Conservation (phyloP, 2,329 filamentous ascomycete genomes). For the Zymoseptoria crescenta region DNA sequence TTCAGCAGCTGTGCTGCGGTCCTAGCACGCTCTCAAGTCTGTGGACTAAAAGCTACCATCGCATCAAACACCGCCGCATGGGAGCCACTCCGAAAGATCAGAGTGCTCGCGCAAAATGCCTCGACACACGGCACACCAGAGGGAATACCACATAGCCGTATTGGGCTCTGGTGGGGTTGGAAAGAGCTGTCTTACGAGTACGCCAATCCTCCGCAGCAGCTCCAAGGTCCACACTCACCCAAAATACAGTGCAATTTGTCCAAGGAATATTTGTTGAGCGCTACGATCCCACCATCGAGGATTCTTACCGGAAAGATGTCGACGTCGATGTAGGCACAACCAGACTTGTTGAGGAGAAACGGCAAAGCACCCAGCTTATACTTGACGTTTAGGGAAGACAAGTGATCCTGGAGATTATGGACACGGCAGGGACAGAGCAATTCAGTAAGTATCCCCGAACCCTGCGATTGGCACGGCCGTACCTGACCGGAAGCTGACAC, state of each 20-base stretch:
- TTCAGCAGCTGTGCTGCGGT: neutral
- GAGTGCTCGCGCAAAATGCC: slow-evolving; percentile 17
- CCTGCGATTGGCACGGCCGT: neutral
- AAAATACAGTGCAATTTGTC: slow-evolving; percentile 69
- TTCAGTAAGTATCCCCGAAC: slow-evolving; percentile 58
- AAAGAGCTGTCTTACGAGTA: slow-evolving; percentile 87
- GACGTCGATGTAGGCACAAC: slow-evolving; percentile 68
- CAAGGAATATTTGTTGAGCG: slow-evolving; percentile 89
- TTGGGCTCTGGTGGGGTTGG: slow-evolving; percentile 80
- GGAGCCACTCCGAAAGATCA: neutral
- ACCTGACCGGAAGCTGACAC: slow-evolving; percentile 4
- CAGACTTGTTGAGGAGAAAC: neutral
- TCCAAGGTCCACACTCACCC: slow-evolving; percentile 3
- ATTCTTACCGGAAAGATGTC: slow-evolving; percentile 53
- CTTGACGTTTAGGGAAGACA: slow-evolving; percentile 59
- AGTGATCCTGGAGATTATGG: slow-evolving; percentile 83
- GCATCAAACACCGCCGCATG: neutral
- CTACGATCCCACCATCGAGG: slow-evolving; percentile 56
- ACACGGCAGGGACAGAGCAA: slow-evolving; percentile 86
- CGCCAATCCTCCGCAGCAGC: slow-evolving; percentile 3
- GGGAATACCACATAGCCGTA: slow-evolving; percentile 74
- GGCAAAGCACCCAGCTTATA: neutral
- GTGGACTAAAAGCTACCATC: neutral
- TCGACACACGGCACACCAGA: slow-evolving; percentile 19
- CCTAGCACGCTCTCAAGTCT: neutral